Conservation (phyloP, 2,329 filamentous ascomycete genomes). For the Xylaria arbuscula region DNA sequence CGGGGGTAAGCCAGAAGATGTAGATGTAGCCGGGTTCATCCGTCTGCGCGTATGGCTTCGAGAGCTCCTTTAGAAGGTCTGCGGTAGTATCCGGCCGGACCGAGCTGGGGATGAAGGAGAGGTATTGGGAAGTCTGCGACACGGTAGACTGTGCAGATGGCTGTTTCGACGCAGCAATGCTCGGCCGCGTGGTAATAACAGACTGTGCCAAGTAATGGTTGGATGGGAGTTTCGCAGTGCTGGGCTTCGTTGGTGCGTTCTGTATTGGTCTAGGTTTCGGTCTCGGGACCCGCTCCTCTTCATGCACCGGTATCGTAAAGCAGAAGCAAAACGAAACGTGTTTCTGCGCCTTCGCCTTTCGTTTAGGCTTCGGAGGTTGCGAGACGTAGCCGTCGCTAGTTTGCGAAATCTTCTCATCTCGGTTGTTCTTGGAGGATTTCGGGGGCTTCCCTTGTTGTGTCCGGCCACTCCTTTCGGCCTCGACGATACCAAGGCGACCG, state of each 20-base stretch:
- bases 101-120: constrained; percentile 75
- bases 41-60: constrained; percentile 75
- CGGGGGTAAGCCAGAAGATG: constrained; percentile 95
- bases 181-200: constrained; percentile 47
- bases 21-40: constrained; percentile 96
- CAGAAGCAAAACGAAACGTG: constrained; percentile 62
- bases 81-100: constrained; percentile 76
- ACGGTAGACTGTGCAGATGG: constrained; percentile 46
- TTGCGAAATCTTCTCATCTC: constrained; percentile 46
- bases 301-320: constrained; percentile 61
- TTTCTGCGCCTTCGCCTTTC: constrained; percentile 47
- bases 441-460: constrained; percentile 38
- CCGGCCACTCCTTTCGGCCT: constrained; percentile 62
- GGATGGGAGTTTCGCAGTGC: constrained; percentile 47
- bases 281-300: constrained; percentile 54
- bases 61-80: constrained; percentile 78
- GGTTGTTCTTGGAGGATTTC: constrained; percentile 40
- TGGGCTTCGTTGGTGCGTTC: constrained; percentile 44
- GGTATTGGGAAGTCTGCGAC: constrained; percentile 59
- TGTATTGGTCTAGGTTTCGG: constrained; percentile 63
- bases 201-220: constrained; percentile 46
- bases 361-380: constrained; percentile 44
- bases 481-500: constrained; percentile 79
- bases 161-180: constrained; percentile 40
- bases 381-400: constrained; percentile 29